Base-by-base conservation (phyloP, 2,329 filamentous ascomycete species). In the Alternaria postmessia region DNA sequence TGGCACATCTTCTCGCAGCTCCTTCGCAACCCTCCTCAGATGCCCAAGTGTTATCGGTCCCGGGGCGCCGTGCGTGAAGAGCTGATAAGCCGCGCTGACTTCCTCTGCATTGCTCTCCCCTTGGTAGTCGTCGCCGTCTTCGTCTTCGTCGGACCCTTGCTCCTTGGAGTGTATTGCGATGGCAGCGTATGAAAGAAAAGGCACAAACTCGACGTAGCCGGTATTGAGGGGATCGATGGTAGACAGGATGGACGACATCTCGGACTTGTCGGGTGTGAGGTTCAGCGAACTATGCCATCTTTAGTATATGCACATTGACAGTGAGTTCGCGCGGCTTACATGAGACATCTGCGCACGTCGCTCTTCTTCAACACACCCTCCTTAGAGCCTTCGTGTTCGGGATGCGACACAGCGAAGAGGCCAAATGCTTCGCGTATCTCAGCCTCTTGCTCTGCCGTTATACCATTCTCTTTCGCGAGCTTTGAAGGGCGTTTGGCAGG, bases 401-500 rank as follows among this genome's bases (percentile, higher is more conserved):
- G 74, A 47, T 80, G 76, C 12, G 72, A 67, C 8, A 78, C 65
- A 49, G 78, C 83, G 77, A 98, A 99, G 7, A 98, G 85, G 22
- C 87, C 84, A 78, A 95, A 98, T 14, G 94, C 94, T 79, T 97
- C 94, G 72, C 88, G 89, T 75, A 99, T 97, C 81, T 97, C 93
- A 68, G 87, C 86, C 81, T 98, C 94, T 80, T 97, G 91, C 65
- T 90, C 88, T 41, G 89, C 90, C 14, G 88, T 90, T 74, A 98
- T 88, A 78, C 93, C 90, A 85, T 97, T 89, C 75, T 97, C 93
- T 81, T 94, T 94, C 30, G 94, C 94, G 70, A 97, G 91, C 78
- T 93, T 96, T 60, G 94, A 96, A 73, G 88, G 88, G 64, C 91
- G 90, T 57, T 74, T 73, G 2, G 65, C 51, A 22, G 66, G 62